A percentile compares a stretch with the other conserved stretches of the same genome.
These are phyloP conservation scores for Neonothopanus nambi DNA, from an alignment of 1,284 basidiomycete genomes.

Conservation along the genomic window DNA sequence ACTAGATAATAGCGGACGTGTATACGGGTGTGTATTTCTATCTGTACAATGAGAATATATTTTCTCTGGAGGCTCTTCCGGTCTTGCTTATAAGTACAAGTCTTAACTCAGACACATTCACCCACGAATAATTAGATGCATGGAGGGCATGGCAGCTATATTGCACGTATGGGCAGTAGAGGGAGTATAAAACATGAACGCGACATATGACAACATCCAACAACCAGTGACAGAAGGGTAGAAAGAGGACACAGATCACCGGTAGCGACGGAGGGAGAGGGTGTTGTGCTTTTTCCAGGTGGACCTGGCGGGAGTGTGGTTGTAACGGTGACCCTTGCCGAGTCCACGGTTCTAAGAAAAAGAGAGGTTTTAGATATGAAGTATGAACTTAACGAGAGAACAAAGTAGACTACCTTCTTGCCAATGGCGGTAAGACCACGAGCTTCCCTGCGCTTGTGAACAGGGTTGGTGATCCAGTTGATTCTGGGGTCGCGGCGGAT, in stretches of 20 bases:
- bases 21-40: no score
- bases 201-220: background rate
- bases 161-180: no score
- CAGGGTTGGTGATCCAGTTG: constrained; percentile 98
- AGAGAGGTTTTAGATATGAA: constrained; percentile 16
- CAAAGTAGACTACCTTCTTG: constrained; percentile 69
- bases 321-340: constrained; percentile 95
- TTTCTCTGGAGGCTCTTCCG: no score
- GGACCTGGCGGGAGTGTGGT: constrained; percentile 88
- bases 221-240: background rate
- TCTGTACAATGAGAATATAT: no score
- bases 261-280: constrained; percentile 96
- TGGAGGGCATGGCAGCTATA: constrained; percentile 1
- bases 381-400: background rate
- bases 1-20: no score
- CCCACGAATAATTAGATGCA: no score
- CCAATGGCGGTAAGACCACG: constrained; percentile 97
- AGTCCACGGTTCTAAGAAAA: constrained; percentile 78
- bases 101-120: no score
- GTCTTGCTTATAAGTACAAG: no score
- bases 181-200: background rate
- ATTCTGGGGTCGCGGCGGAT: constrained; percentile 95
- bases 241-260: constrained; percentile 55
- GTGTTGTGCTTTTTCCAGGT: constrained; percentile 99
- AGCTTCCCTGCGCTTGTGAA: constrained; percentile 98